These are phyloP conservation scores for Rhexocercosporidium sp. DNA, from an alignment of 2,329 filamentous ascomycete species.

Conservation along the genomic window DNA sequence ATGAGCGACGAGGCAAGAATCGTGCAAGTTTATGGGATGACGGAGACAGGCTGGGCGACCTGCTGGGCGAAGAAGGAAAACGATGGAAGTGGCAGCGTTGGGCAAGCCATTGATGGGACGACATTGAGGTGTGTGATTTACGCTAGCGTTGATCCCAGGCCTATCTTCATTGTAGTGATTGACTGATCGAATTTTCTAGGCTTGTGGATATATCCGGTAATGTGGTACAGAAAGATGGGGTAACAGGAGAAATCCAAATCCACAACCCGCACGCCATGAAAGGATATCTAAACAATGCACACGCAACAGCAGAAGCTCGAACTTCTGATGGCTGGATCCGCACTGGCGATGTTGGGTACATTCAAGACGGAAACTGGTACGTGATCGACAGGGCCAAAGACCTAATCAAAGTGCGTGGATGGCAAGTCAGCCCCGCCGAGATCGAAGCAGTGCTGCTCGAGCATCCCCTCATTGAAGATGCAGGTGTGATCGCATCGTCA, in stretches of 20 bases:
- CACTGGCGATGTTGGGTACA: slow-evolving; percentile 52
- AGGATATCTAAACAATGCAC: slow-evolving; percentile 45
- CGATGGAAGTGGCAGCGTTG: slow-evolving; percentile 22
- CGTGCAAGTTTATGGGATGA: slow-evolving; percentile 58
- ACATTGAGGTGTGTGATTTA: slow-evolving; percentile 1
- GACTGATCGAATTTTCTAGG: neutral
- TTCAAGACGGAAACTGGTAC: slow-evolving; percentile 40
- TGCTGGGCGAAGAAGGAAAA: slow-evolving; percentile 2
- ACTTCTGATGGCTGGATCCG: slow-evolving; percentile 43
- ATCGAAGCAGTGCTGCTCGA: slow-evolving; percentile 51
- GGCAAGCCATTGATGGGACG: slow-evolving; percentile 14
- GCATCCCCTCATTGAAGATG: slow-evolving; percentile 50
- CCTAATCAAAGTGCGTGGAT: slow-evolving; percentile 53
- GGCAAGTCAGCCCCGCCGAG: slow-evolving; percentile 54
- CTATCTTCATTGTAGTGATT: neutral
- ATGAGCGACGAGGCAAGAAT: slow-evolving; percentile 49
- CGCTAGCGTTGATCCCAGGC: neutral
- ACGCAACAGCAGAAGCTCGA: slow-evolving; percentile 39
- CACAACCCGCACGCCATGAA: slow-evolving; percentile 35
- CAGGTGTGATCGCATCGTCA: slow-evolving; percentile 51
- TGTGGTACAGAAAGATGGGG: slow-evolving; percentile 26
- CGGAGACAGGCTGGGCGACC: slow-evolving; percentile 50
- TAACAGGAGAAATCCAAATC: slow-evolving; percentile 31
- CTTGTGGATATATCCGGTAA: neutral
- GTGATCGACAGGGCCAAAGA: slow-evolving; percentile 51